These are phyloP conservation scores for Apiospora hydei DNA, from an alignment of 2,329 filamentous ascomycete species.

Conservation along the genomic window DNA sequence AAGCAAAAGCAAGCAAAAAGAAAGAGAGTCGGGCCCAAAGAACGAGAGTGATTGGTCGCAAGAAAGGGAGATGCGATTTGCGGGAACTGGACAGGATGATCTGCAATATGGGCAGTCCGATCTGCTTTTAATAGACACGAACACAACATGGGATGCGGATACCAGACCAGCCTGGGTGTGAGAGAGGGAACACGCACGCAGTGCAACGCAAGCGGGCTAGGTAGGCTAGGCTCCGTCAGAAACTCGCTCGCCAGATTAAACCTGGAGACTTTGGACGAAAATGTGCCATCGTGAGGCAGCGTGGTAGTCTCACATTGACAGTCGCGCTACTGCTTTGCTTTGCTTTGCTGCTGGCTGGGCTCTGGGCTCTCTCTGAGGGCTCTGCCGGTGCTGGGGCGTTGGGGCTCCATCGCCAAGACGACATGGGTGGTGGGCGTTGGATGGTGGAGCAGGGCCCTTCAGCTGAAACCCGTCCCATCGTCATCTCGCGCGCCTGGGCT, in stretches of 20 bases:
- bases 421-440: constrained; percentile 5
- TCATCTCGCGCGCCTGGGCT: not conserved
- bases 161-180: not conserved
- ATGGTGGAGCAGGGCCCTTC: not conserved
- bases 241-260: constrained; percentile 10
- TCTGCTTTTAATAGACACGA: constrained; percentile 20
- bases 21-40: constrained; percentile 20
- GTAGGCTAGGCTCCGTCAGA: not conserved
- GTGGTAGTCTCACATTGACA: constrained; percentile 22
- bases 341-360: not conserved
- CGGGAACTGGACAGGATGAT: constrained; percentile 18
- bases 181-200: not conserved
- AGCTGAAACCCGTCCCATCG: constrained; percentile 24
- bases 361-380: not conserved
- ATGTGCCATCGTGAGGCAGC: not conserved
- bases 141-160: constrained; percentile 11
- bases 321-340: not conserved
- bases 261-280: constrained; percentile 7
- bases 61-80: constrained; percentile 19
- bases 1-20: constrained; percentile 18
- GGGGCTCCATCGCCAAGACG: not conserved
- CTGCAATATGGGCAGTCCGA: constrained; percentile 17
- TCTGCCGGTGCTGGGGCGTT: not conserved
- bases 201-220: not conserved
- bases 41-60: constrained; percentile 22